Conservation (phyloP, 2,329 filamentous ascomycete genomes). For the Calycina herbarum region DNA sequence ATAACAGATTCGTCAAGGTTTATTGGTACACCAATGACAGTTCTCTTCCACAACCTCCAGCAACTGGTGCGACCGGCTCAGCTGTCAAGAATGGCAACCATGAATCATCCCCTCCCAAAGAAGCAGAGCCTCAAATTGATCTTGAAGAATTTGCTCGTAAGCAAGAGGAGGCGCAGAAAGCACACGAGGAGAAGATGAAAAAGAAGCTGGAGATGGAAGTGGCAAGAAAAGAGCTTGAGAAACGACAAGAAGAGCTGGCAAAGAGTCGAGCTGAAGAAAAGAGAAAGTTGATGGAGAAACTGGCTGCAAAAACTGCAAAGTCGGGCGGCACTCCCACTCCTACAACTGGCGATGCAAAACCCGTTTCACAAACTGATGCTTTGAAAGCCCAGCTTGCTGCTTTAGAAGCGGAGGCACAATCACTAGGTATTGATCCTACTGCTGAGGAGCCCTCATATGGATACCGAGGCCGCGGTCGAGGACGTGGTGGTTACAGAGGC, state of each 20-base stretch:
- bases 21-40: slow-evolving; percentile 68
- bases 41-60: slow-evolving; percentile 34
- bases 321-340: slow-evolving; percentile 25
- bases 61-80: slow-evolving; percentile 31
- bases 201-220: slow-evolving; percentile 64
- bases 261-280: slow-evolving; percentile 66
- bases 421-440: slow-evolving; percentile 56
- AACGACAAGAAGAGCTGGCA: slow-evolving; percentile 60
- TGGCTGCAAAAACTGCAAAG: slow-evolving; percentile 54
- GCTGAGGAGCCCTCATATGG: slow-evolving; percentile 44
- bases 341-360: slow-evolving; percentile 33
- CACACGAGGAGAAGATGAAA: slow-evolving; percentile 63
- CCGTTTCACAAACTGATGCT: slow-evolving; percentile 55
- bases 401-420: slow-evolving; percentile 71
- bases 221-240: slow-evolving; percentile 63
- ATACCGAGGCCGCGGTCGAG: slow-evolving; percentile 43
- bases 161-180: slow-evolving; percentile 71
- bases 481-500: slow-evolving; percentile 40
- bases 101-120: slow-evolving; percentile 24
- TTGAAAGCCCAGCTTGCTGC: slow-evolving; percentile 71
- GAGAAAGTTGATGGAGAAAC: slow-evolving; percentile 58
- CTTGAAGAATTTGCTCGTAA: slow-evolving; percentile 66
- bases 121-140: slow-evolving; percentile 56
- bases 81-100: slow-evolving; percentile 31
- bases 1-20: slow-evolving; percentile 83